These are phyloP conservation scores for Penicillium simplicissimum DNA, from an alignment of 495 filamentous ascomycete genomes.

Conservation along the genomic window DNA sequence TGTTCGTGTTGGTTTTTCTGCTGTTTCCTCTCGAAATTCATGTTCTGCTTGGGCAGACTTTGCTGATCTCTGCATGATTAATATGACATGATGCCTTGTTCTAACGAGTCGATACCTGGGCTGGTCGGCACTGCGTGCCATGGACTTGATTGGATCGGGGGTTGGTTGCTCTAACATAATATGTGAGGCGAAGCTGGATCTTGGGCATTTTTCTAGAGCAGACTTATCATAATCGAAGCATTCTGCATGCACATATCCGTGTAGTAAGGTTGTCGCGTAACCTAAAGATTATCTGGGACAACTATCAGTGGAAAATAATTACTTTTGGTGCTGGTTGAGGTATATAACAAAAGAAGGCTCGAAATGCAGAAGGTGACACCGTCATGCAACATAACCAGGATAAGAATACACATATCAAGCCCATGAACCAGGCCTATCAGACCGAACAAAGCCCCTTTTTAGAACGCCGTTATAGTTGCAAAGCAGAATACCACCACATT, in stretches of 20 bases:
- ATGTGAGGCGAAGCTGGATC: neutral
- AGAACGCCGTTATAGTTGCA: conserved; percentile 1
- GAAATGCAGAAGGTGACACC: conserved; percentile 21
- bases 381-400: conserved; percentile 18
- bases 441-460: neutral
- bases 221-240: neutral
- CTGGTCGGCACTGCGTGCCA: neutral
- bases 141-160: neutral
- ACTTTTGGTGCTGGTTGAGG: conserved; percentile 11
- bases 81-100: conserved; percentile 15
- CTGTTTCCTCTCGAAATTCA: neutral
- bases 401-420: conserved; percentile 11
- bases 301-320: neutral
- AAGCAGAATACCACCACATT: conserved; percentile 18
- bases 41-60: neutral
- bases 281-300: neutral
- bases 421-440: neutral
- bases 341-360: conserved; percentile 18
- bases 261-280: no score
- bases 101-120: neutral
- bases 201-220: conserved; percentile 1
- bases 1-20: neutral
- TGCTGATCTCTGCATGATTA: conserved; percentile 12
- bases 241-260: neutral
- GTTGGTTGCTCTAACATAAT: neutral